phyloP scores from a whole-genome alignment of 768 basidiomycete genomes.

The Russula abietina region DNA sequence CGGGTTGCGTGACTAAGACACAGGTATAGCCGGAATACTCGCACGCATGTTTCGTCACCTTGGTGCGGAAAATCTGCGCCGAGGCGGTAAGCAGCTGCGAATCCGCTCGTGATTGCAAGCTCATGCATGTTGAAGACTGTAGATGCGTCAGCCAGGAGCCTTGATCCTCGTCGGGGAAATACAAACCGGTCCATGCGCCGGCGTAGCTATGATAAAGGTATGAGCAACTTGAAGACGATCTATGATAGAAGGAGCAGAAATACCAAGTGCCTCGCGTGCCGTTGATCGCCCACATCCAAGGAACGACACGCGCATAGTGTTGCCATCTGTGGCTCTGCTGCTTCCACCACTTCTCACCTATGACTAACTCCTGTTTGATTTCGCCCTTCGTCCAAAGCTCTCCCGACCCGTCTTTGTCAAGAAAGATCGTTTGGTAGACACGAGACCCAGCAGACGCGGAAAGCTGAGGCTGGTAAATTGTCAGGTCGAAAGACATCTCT shows the following conservation, averaged over 20 bases:
- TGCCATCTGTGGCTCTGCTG: constrained; percentile 49
- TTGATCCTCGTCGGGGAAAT: not conserved
- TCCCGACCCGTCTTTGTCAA: constrained; percentile 38
- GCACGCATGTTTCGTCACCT: constrained; percentile 30
- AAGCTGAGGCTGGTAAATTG: constrained; percentile 44
- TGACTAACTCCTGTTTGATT: constrained; percentile 35
- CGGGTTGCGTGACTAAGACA: constrained; percentile 29
- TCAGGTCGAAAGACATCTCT: constrained; percentile 50
- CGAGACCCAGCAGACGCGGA: constrained; percentile 33
- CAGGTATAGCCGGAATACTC: constrained; percentile 31
- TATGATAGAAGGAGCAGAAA: not conserved
- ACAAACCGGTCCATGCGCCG: constrained; percentile 33
- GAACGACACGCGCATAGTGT: constrained; percentile 36
- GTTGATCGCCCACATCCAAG: constrained; percentile 38
- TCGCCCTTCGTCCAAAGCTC: constrained; percentile 40
- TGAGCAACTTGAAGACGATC: not conserved
- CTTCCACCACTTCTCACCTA: constrained; percentile 48
- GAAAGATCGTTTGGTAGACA: constrained; percentile 48
- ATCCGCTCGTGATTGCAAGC: constrained; percentile 37
- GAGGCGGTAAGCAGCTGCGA: constrained; percentile 37
- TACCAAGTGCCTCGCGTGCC: constrained; percentile 34
- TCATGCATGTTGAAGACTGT: constrained; percentile 35
- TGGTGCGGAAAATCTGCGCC: constrained; percentile 32
- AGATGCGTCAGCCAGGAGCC: not conserved
- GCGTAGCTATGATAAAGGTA: constrained; percentile 25